Evolutionary conservation across 2,329 filamentous ascomycete species (phyloP), one percentile per base, ranked within the genome.

Genomic region (Calycina herbarum): DNA sequence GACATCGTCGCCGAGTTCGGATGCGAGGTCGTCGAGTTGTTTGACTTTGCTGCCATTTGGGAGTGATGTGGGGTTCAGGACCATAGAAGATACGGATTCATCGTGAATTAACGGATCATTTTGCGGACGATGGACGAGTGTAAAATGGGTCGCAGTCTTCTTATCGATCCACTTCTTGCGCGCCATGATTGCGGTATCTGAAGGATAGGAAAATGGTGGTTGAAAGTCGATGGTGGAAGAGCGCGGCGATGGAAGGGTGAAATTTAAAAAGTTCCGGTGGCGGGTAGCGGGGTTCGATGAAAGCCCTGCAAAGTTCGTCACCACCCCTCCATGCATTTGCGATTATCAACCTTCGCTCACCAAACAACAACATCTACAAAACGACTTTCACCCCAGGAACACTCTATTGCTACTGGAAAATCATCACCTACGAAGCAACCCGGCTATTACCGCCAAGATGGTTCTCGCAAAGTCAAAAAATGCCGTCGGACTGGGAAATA

Each of bases 21-120:
- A 88, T 10, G 82, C 86, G 29, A 99, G 82, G 70, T 98, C 94
- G 66, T 86, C 84, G 17, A 96, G 83, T 65, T 87, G 88, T 77
- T 90, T 90, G 67, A 86, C 81, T 72, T 83, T 81, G 72, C 82
- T 82, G 67, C 76, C 82, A 72, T 84, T 85, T 63, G 80, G 79
- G 58, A 73, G 78, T 73, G 80, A 80, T 57, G 82, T 87, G 66
- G 82, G 92, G 76, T 95, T 92, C 70, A 99, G 87, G 76, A 99
- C 90, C 87, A 97, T 95, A 71, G 93, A 89, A 59, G 94, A 91
- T 63, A 93, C 94, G 74, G 89, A 85, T 73, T 90, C 86, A 82
- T 99, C 94, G 85, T 99, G 91, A 77, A 99, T 97, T 74, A 94
- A 87, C 58, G 96, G 95, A 78, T 99, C 95, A 87, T 97, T 93